Percentiles rank a stretch among this genome's conserved stretches.
Evolutionary conservation across 345 rosid species (phyloP).

Genomic region (Schrenkiella parvula): DNA sequence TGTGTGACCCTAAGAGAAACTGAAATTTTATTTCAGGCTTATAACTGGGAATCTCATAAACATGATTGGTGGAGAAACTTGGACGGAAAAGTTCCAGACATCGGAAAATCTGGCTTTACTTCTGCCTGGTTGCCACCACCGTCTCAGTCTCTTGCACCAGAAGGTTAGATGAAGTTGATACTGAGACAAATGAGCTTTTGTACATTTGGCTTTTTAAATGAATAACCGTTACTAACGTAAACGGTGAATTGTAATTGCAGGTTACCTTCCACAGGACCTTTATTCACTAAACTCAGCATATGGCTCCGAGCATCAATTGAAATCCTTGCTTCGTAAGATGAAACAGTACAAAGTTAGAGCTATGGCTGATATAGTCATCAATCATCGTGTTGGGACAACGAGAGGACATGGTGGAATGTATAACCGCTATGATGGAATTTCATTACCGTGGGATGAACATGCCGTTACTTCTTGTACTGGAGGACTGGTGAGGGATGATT

Average conservation of each 20-base stretch:
- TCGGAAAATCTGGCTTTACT: slow-evolving; percentile 85
- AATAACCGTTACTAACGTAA: not conserved
- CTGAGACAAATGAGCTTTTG: not conserved
- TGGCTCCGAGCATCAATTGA: slow-evolving; percentile 71
- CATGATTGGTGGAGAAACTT: slow-evolving; percentile 87
- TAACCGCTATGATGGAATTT: slow-evolving; percentile 86
- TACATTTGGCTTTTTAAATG: not conserved
- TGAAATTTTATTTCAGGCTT: slow-evolving; percentile 45
- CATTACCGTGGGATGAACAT: slow-evolving; percentile 73
- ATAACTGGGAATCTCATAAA: slow-evolving; percentile 94
- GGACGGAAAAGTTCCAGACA: slow-evolving; percentile 61
- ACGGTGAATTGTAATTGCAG: slow-evolving; percentile 30
- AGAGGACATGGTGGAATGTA: slow-evolving; percentile 80
- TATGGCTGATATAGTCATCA: slow-evolving; percentile 93
- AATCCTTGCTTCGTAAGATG: slow-evolving; percentile 66
- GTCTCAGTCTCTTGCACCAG: slow-evolving; percentile 66
- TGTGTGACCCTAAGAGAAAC: slow-evolving; percentile 1
- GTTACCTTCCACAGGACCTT: slow-evolving; percentile 89
- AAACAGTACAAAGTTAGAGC: slow-evolving; percentile 72
- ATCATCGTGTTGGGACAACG: slow-evolving; percentile 86
- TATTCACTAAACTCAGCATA: slow-evolving; percentile 74
- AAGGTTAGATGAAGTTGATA: slow-evolving; percentile 47
- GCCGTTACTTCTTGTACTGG: slow-evolving; percentile 93
- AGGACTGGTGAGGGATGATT: slow-evolving; percentile 54
- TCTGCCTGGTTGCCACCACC: slow-evolving; percentile 91